phyloP scores from a whole-genome alignment of 768 basidiomycete genomes.

The Xerocomus potaroensis region DNA sequence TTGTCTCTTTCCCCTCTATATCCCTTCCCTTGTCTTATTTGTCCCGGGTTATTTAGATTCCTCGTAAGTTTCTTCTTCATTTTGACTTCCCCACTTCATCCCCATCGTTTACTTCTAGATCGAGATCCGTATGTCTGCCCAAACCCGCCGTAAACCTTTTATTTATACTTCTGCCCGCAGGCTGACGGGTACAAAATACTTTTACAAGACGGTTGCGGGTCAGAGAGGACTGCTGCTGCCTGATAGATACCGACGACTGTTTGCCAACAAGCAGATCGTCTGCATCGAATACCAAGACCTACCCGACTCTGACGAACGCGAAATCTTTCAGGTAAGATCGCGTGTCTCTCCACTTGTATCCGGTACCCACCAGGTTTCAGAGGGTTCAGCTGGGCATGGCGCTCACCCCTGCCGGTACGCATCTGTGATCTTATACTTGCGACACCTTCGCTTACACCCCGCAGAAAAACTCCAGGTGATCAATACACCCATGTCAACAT shows the following conservation, averaged over 20 bases:
- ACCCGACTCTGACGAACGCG: slow-evolving; percentile 52
- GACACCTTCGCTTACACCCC: neutral
- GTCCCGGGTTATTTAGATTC: slow-evolving; percentile 40
- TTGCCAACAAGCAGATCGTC: slow-evolving; percentile 64
- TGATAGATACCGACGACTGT: slow-evolving; percentile 51
- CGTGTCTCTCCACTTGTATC: neutral
- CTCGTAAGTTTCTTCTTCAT: slow-evolving; percentile 38
- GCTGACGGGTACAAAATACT: slow-evolving; percentile 42
- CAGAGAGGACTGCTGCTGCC: slow-evolving; percentile 41
- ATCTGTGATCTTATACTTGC: too few species aligned
- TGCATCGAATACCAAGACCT: slow-evolving; percentile 65
- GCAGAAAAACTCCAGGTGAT: slow-evolving; percentile 68
- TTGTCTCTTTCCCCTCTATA: slow-evolving; percentile 24
- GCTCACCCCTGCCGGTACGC: slow-evolving; percentile 59
- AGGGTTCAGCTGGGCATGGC: slow-evolving; percentile 79
- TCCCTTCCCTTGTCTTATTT: slow-evolving; percentile 3
- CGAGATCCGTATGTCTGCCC: slow-evolving; percentile 42
- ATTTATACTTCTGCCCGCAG: slow-evolving; percentile 9
- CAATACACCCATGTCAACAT: slow-evolving; percentile 49
- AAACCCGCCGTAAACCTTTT: too few species aligned
- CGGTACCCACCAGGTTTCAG: slow-evolving; percentile 31
- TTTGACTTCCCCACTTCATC: neutral
- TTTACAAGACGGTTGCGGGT: slow-evolving; percentile 36
- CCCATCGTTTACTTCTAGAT: slow-evolving; percentile 20
- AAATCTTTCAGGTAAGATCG: slow-evolving; percentile 62